Evolutionary conservation across 1,284 basidiomycete genomes (phyloP).

Genomic region (Kwoniella shivajii): DNA sequence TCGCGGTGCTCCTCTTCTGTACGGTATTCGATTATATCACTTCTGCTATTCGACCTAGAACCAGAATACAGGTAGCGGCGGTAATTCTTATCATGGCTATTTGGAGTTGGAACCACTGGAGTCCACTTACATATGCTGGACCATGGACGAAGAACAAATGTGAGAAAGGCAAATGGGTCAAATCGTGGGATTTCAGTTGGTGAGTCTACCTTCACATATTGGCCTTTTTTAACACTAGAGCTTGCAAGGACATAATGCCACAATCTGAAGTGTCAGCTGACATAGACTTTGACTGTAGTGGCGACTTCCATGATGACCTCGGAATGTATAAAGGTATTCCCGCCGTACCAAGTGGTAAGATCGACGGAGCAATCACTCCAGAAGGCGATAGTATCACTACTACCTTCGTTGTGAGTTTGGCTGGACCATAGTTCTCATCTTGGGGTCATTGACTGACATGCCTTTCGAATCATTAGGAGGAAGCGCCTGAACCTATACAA

Average conservation of each 20-base stretch:
- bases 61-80: constrained; percentile 76
- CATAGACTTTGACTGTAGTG: constrained; percentile 19
- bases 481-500: constrained; percentile 50
- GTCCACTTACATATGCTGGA: constrained; percentile 80
- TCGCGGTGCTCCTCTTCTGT: constrained; percentile 78
- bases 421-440: background rate
- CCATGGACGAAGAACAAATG: constrained; percentile 85
- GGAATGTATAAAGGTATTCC: constrained; percentile 33
- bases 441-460: background rate
- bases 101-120: constrained; percentile 77
- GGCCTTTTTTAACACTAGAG: background rate
- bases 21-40: constrained; percentile 84
- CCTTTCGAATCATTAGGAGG: constrained; percentile 28
- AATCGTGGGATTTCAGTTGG: constrained; percentile 96
- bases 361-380: constrained; percentile 25
- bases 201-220: constrained; percentile 51
- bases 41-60: constrained; percentile 70
- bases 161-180: constrained; percentile 76
- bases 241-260: background rate
- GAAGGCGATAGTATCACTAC: constrained; percentile 30
- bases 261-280: constrained; percentile 1
- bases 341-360: constrained; percentile 27
- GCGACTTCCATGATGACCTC: constrained; percentile 47
- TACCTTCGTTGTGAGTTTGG: constrained; percentile 30
- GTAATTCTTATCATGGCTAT: constrained; percentile 72